Percentiles rank a stretch among this genome's conserved stretches.
These are phyloP conservation scores for Pleurotus ostreatus DNA, from an alignment of 768 basidiomycete species.

Conservation along the genomic window DNA sequence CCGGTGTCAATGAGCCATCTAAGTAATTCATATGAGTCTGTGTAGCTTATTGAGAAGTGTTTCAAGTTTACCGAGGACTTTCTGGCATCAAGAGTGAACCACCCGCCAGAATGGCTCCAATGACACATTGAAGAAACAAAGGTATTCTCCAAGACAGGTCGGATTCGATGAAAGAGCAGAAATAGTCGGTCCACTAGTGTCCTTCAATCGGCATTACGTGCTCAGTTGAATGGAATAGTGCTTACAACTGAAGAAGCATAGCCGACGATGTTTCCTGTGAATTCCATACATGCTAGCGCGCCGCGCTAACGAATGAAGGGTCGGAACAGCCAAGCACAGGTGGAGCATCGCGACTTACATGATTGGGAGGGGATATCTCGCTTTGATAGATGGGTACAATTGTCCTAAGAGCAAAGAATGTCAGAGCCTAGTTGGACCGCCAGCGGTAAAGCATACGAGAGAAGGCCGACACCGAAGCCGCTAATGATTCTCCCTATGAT, in stretches of 20 bases:
- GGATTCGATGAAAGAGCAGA: slow-evolving; percentile 83
- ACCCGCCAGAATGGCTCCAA: slow-evolving; percentile 72
- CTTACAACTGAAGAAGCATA: slow-evolving; percentile 87
- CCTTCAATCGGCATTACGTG: not conserved
- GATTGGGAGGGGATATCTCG: slow-evolving; percentile 90
- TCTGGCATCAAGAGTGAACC: slow-evolving; percentile 88
- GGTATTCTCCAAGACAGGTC: slow-evolving; percentile 92
- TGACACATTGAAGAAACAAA: slow-evolving; percentile 82
- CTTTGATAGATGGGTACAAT: slow-evolving; percentile 95
- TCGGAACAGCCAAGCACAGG: not conserved
- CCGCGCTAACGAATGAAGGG: slow-evolving; percentile 56
- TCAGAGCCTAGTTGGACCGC: not conserved
- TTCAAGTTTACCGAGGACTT: slow-evolving; percentile 63
- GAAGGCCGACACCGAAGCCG: slow-evolving; percentile 86
- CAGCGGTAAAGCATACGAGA: slow-evolving; percentile 49
- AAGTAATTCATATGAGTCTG: slow-evolving; percentile 7
- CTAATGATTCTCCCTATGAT: slow-evolving; percentile 77
- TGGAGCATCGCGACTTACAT: slow-evolving; percentile 43
- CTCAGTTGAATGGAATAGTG: slow-evolving; percentile 10
- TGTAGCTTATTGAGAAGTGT: slow-evolving; percentile 21
- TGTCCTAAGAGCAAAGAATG: slow-evolving; percentile 48
- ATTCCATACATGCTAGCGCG: slow-evolving; percentile 91
- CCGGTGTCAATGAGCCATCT: slow-evolving; percentile 91
- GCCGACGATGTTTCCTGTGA: slow-evolving; percentile 88
- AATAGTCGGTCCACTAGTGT: slow-evolving; percentile 87